phyloP scores from a whole-genome alignment of 2,329 filamentous ascomycete species.

The Biscogniauxia mediterranea region DNA sequence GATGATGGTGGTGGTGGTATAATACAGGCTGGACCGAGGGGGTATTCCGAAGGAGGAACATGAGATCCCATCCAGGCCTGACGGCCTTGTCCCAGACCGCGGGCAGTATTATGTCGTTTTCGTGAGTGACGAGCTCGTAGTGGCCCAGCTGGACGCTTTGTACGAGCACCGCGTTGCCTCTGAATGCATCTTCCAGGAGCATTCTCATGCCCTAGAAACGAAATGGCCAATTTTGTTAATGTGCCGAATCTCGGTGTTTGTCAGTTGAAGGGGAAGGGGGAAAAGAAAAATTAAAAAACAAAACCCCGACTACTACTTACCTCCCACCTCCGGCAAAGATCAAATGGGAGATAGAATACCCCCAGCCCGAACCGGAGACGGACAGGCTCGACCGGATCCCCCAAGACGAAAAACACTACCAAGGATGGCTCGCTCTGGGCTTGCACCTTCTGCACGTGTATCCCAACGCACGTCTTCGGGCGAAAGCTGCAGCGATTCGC shows the following conservation, averaged over 20 bases:
- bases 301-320: no score
- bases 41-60: no score
- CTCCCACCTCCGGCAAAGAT: background rate
- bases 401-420: background rate
- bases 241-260: no score
- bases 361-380: background rate
- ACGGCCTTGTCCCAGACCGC: background rate
- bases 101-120: background rate
- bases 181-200: background rate
- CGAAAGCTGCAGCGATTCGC: background rate
- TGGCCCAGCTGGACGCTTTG: background rate
- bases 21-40: no score
- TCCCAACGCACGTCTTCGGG: background rate
- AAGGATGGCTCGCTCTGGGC: background rate
- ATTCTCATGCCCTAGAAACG: background rate
- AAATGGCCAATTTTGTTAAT: no score
- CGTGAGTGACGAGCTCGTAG: background rate
- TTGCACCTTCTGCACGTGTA: background rate
- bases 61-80: background rate
- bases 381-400: background rate
- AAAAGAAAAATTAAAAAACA: no score
- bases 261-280: no score
- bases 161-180: background rate
- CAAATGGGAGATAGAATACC: background rate
- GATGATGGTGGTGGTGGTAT: no score